These are phyloP conservation scores for Tetracentron sinense DNA, from an alignment of 164 flowering plant species.

Conservation along the genomic window DNA sequence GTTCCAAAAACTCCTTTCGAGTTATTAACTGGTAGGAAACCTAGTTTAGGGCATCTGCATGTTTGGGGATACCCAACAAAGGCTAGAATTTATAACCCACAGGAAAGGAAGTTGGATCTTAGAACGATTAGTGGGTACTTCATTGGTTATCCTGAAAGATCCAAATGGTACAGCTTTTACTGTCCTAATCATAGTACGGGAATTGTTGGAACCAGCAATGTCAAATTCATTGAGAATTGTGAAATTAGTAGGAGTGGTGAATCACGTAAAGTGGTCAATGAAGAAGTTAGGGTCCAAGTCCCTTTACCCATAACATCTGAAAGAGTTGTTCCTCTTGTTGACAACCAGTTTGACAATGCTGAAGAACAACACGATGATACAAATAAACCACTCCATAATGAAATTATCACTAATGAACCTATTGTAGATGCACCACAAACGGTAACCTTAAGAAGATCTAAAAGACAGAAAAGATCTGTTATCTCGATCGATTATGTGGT, in stretches of 20 bases:
- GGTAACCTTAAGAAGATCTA: not conserved
- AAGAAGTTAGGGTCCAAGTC: not conserved
- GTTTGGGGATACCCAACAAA: too few relatives aligned
- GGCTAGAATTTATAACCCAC: not conserved
- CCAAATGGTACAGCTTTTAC: too few relatives aligned
- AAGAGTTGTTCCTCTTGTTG: too few relatives aligned
- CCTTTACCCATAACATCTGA: not conserved
- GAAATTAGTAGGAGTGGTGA: not conserved
- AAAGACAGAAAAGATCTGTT: not conserved
- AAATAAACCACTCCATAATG: not conserved
- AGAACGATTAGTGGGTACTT: not conserved
- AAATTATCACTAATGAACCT: too few relatives aligned
- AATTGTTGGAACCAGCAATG: not conserved
- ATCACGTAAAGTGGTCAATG: not conserved
- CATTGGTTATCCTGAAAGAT: not conserved
- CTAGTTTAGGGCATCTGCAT: not conserved
- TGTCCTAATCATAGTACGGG: not conserved
- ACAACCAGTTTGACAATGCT: too few relatives aligned
- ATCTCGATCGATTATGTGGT: conserved; percentile 7
- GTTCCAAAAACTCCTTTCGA: not conserved
- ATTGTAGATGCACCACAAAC: not conserved
- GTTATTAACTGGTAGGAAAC: not conserved
- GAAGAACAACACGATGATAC: not conserved
- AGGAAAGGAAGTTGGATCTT: not conserved
- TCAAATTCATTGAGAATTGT: not conserved